Evolutionary conservation across 208 protist species (phyloP), one percentile per base, ranked within the genome.

Genomic region (Blastocrithidia nonstop): DNA sequence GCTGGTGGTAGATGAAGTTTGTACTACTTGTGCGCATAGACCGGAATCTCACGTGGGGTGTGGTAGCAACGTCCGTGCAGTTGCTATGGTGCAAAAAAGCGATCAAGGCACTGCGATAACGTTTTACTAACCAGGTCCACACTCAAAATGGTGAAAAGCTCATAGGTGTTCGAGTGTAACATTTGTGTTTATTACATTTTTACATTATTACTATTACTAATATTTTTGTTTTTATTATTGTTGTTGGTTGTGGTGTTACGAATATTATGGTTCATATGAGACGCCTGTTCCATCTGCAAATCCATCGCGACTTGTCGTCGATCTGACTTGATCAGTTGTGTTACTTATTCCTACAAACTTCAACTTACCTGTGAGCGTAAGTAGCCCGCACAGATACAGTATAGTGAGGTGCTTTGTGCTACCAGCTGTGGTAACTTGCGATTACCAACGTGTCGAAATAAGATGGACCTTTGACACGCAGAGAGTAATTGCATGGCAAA

Each of bases 361-460:
- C 85, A 93, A 16, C 61, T 40, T 21, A 93, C 80, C 50, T 85
- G 73, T 7, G 85, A 93, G 26, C 77, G 74, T 28, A 93, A 57
- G 49, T 79, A 93, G 29, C 85, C 80, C 6, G 72, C 78, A 50
- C 70, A 71, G 48, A 93, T 84, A 21, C 75, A 78, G 27, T 68
- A 61, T 20, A 93, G 66, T n/a, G 80, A 57, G 4, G 63, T 88
- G 31, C 80, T 93, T 27, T 79, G 61, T 24, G 71, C 63, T 20
- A 85, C 62, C 6, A 57, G 69, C 19, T 46, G 65, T 16, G 59
- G 35, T 27, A 88, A 39, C 54, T 88, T 90, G 54, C 63, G 70
- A 13, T 67, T 58, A 1, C 80, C 85, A 16, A 84, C 57, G 8
- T 70, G 64, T 22, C 80, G 79, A 50, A 78, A 71, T 35, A 93